phyloP scores from a whole-genome alignment of 495 filamentous ascomycete species.

The Barbatosphaeria neglecta region DNA sequence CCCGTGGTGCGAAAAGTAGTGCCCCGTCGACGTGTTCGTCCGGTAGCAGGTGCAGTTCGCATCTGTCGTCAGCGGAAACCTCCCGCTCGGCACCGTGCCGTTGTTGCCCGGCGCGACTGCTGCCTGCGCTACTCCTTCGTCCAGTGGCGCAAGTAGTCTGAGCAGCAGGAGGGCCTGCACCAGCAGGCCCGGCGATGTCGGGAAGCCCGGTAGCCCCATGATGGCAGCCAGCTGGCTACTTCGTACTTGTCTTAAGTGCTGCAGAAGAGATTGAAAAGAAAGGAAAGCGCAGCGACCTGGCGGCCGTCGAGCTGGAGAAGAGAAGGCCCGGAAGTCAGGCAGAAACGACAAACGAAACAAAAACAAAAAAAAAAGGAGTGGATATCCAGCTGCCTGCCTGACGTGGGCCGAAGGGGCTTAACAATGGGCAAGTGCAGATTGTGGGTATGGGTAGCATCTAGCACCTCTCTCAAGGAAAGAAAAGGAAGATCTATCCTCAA shows the following conservation, averaged over 20 bases:
- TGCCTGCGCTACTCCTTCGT: too few species aligned
- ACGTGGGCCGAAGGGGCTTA: too few species aligned
- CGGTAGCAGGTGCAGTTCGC: slow-evolving; percentile 35
- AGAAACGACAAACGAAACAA: background rate
- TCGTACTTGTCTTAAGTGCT: too few species aligned
- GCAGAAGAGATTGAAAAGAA: background rate
- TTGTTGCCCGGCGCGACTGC: too few species aligned
- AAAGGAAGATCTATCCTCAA: background rate
- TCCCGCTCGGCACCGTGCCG: background rate
- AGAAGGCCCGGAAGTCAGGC: background rate
- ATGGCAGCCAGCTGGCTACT: too few species aligned
- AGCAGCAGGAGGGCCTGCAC: background rate
- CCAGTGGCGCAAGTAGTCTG: background rate
- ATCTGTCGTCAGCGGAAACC: slow-evolving; percentile 28
- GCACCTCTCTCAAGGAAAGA: background rate
- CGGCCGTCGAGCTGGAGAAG: background rate
- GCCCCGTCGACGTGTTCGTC: slow-evolving; percentile 31
- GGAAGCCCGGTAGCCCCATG: background rate
- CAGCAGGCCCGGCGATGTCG: background rate
- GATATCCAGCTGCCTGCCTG: too few species aligned
- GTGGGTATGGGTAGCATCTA: too few species aligned
- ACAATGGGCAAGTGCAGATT: too few species aligned
- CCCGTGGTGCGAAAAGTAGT: slow-evolving; percentile 53
- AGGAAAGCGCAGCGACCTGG: background rate
- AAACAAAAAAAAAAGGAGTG: background rate